Base-by-base conservation (phyloP, 768 basidiomycete genomes). In the Holtermanniella nyarrowii region DNA sequence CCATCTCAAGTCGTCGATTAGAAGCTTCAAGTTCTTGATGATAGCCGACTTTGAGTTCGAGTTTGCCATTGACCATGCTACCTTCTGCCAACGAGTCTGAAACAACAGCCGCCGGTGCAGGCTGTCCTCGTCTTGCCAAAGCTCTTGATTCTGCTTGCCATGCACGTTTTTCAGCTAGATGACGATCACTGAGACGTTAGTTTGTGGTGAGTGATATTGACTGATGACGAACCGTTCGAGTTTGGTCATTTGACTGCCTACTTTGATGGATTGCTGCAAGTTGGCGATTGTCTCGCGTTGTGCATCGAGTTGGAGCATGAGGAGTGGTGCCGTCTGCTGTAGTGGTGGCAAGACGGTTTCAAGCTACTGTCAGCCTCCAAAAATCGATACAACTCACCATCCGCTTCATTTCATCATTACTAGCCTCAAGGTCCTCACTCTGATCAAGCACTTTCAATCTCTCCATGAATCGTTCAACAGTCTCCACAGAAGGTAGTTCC, bases 1-100 rank as follows among this genome's bases (percentile, higher is more conserved):
- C 61, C 66, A 68, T 68, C 46, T 68, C 66, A 47, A 68, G 27
- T n/a, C 66, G 48, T 52, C 65, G 65, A 26, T 68, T 68, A 20
- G 61, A 54, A 21, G 66, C 66, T 46, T 68, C 66, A 37, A 68
- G 46, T 27, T 65, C 66, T 50, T 68, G 63, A 49, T 68, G 66
- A 53, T 68, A 68, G 20, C 63, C 63, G 21, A 68, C 66, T 55
- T 65, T 59, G 43, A 68, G 44, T 43, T 68, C 63, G 18, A 65
- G 44, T 16, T 37, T 37, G 31, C 31, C 31, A 37, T 37, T 37
- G 10, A 37, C 31, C 31, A 37, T 37, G 10, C 16, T 3, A 61
- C 50, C 43, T 55, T 59, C 24, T 56, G 56, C 14, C 54, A 59
- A 31, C 58, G 56, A 3, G 55, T 50, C 3, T 63, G 61, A 25